Percentiles rank a stretch among this genome's conserved stretches.
Evolutionary conservation across 2,329 filamentous ascomycete genomes (phyloP).

Genomic region (Epichloe brachyelytri): DNA sequence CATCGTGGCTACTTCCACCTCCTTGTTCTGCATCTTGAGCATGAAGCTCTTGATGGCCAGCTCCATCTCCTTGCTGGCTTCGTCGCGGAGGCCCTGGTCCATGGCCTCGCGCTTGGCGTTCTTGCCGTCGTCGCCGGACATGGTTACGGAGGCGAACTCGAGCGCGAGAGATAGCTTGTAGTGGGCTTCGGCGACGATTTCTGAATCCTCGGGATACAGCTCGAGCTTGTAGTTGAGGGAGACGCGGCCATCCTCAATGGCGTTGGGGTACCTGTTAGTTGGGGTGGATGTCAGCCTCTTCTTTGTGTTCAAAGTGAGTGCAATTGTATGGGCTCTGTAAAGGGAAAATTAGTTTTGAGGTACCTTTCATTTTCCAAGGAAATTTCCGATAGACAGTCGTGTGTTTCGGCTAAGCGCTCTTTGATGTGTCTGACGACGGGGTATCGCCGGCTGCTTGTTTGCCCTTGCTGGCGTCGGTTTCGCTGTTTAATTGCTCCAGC

Average conservation of each 20-base stretch:
- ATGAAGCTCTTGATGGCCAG: conserved; percentile 61
- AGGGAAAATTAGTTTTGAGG: conserved; percentile 5
- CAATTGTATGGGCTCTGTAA: background rate
- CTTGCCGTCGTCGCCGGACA: conserved; percentile 35
- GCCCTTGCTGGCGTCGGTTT: conserved; percentile 26
- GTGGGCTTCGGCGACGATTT: conserved; percentile 84
- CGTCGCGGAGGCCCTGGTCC: conserved; percentile 56
- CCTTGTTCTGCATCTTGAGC: conserved; percentile 56
- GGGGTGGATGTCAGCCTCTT: background rate
- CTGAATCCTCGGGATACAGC: conserved; percentile 67
- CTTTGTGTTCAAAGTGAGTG: background rate
- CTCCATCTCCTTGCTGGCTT: conserved; percentile 59
- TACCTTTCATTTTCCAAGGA: conserved; percentile 88
- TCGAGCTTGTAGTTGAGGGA: conserved; percentile 68
- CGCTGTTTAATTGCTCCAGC: conserved; percentile 26
- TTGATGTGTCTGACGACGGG: conserved; percentile 48
- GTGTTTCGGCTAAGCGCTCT: conserved; percentile 81
- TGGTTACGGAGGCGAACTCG: conserved; percentile 77
- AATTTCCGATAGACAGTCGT: conserved; percentile 89
- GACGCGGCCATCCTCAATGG: conserved; percentile 70
- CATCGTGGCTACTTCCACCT: conserved; percentile 49
- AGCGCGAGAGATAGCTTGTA: conserved; percentile 92
- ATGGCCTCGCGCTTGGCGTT: conserved; percentile 37
- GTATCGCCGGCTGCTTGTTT: conserved; percentile 30
- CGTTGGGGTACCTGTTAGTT: conserved; percentile 55